Percentiles rank a stretch among this genome's conserved stretches.
phyloP scores from a whole-genome alignment of 2,329 filamentous ascomycete genomes.

The Diaporthe batatas region DNA sequence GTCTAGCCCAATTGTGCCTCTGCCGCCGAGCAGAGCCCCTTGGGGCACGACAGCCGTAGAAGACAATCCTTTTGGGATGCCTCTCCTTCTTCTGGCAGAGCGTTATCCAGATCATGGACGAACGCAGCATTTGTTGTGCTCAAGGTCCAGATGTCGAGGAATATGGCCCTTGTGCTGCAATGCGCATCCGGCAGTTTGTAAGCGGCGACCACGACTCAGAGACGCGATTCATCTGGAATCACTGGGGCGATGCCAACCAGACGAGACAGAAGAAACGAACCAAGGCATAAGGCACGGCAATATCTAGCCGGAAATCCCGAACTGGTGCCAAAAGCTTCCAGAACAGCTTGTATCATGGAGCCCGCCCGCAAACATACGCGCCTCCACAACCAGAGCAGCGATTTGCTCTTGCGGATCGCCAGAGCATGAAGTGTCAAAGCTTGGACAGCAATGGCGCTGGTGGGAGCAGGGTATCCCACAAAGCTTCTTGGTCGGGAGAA shows the following conservation, averaged over 20 bases:
- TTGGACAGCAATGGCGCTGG: not conserved
- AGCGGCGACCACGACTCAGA: not conserved
- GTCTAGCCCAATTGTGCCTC: not conserved
- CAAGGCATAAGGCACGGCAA: constrained; percentile 1
- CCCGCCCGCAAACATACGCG: not conserved
- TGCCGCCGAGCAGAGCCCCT: constrained; percentile 18
- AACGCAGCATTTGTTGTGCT: not conserved
- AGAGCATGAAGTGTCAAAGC: constrained; percentile 29
- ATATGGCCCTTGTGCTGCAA: not conserved
- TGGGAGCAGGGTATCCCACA: not conserved
- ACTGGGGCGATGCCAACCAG: not conserved
- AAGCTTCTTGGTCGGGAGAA: constrained; percentile 20
- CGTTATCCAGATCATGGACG: no score
- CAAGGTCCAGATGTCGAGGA: not conserved
- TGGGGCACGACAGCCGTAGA: constrained; percentile 2
- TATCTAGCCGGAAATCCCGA: constrained; percentile 2
- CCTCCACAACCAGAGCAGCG: not conserved
- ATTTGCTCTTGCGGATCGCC: constrained; percentile 1
- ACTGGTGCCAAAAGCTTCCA: not conserved
- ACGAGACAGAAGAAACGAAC: not conserved
- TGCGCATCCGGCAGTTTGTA: not conserved
- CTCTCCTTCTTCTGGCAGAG: not conserved
- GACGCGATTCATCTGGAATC: not conserved
- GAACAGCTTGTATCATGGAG: not conserved
- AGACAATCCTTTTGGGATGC: not conserved